Evolutionary conservation across 73 alveolate species (phyloP).

Genomic region (Paramecium octaurelia): DNA sequence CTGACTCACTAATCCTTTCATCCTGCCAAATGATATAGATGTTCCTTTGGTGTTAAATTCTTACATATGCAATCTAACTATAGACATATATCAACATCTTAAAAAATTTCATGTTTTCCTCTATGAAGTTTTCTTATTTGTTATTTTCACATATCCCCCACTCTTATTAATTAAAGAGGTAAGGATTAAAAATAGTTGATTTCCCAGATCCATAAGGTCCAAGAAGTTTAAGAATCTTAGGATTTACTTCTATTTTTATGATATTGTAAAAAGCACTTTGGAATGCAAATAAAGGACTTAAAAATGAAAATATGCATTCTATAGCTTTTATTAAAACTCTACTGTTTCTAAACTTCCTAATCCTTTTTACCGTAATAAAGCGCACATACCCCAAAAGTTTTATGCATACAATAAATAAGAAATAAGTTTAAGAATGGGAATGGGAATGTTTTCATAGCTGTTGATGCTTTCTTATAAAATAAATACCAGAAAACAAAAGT

Average conservation of each 20-base stretch:
- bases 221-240: constrained; percentile 45
- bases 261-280: neutral
- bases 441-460: constrained; percentile 12
- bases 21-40: constrained; percentile 67
- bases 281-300: neutral
- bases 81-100: constrained; percentile 72
- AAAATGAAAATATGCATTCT: neutral
- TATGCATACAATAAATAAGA: neutral
- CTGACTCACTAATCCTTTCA: constrained; percentile 72
- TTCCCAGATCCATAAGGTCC: constrained; percentile 74
- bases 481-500: constrained; percentile 14
- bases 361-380: neutral
- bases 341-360: neutral
- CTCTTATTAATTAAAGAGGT: constrained; percentile 62
- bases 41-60: constrained; percentile 72
- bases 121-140: constrained; percentile 40
- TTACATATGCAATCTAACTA: constrained; percentile 72
- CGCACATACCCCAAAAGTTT: neutral
- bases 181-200: constrained; percentile 60
- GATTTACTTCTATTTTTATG: neutral
- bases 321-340: neutral
- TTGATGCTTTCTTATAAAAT: neutral
- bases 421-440: neutral
- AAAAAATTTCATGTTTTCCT: constrained; percentile 52
- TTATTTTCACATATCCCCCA: constrained; percentile 62